phyloP scores from a whole-genome alignment of 768 basidiomycete genomes.

The Dacryopinax primogenitus region DNA sequence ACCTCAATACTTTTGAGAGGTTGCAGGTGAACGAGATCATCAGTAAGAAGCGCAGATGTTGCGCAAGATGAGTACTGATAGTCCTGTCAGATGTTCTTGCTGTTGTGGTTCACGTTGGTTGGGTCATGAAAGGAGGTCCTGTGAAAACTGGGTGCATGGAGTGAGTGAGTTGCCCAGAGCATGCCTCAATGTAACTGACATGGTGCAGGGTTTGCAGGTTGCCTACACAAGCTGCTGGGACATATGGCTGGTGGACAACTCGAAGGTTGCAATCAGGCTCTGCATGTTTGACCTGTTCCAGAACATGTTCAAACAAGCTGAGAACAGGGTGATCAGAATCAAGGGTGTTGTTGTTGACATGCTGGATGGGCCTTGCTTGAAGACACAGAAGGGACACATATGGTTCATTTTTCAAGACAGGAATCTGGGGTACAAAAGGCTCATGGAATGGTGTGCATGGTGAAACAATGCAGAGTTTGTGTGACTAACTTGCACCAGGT shows the following conservation, averaged over 20 bases:
- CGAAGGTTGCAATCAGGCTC: background rate
- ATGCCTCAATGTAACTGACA: too few relatives aligned
- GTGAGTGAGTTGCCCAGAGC: too few relatives aligned
- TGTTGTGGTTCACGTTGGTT: background rate
- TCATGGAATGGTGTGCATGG: background rate
- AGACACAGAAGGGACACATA: background rate
- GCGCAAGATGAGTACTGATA: background rate
- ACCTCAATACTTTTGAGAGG: background rate
- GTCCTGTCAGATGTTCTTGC: background rate
- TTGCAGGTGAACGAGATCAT: too few relatives aligned
- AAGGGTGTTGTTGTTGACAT: background rate
- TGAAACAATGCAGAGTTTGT: background rate
- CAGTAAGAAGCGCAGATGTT: too few relatives aligned
- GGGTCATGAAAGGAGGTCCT: too few relatives aligned
- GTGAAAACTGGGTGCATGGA: background rate
- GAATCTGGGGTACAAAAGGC: background rate
- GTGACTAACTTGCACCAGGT: too few relatives aligned
- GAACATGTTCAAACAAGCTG: background rate
- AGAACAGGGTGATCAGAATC: background rate
- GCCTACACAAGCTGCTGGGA: too few relatives aligned
- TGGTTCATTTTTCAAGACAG: background rate
- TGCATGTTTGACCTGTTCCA: background rate
- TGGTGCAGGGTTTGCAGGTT: too few relatives aligned
- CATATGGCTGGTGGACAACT: background rate
- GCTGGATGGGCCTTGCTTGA: background rate